Conservation (phyloP, 495 filamentous ascomycete genomes). For the Corynascus novoguineensis region DNA sequence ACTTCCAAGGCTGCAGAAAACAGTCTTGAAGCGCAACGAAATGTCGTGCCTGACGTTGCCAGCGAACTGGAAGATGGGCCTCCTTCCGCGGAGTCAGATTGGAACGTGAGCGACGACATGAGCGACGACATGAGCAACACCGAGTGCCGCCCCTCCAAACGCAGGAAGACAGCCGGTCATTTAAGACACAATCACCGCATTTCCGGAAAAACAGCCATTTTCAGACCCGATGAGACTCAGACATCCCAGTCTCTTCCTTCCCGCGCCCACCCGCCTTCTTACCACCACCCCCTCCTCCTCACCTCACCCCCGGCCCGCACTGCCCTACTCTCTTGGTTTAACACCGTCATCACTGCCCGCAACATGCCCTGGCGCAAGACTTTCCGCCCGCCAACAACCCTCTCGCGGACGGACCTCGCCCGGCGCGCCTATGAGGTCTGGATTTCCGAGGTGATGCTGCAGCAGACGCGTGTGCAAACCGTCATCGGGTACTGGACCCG, state of each 20-base stretch:
- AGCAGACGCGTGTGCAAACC: constrained; percentile 45
- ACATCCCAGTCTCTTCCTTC: not conserved
- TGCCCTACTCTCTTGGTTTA: constrained; percentile 40
- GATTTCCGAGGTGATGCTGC: constrained; percentile 49
- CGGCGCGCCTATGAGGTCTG: constrained; percentile 46
- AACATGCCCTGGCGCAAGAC: constrained; percentile 47
- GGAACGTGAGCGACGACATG: not conserved
- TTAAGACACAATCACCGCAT: not conserved
- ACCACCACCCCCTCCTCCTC: constrained; percentile 42
- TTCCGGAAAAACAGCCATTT: not conserved
- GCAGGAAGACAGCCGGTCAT: too few species aligned
- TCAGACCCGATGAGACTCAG: not conserved
- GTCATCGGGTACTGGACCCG: constrained; percentile 42
- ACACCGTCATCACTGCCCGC: constrained; percentile 28
- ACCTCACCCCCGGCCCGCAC: constrained; percentile 19
- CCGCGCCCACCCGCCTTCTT: constrained; percentile 25
- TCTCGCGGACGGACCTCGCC: constrained; percentile 22
- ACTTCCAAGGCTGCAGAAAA: not conserved
- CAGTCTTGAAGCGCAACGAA: not conserved
- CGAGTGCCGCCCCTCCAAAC: not conserved
- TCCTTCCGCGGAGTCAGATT: not conserved
- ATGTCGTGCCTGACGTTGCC: not conserved
- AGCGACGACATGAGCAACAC: not conserved
- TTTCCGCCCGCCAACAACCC: constrained; percentile 23
- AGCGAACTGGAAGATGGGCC: not conserved